Base-by-base conservation (phyloP, 176 grass and related monocot genomes). In the Triticum turgidum region DNA sequence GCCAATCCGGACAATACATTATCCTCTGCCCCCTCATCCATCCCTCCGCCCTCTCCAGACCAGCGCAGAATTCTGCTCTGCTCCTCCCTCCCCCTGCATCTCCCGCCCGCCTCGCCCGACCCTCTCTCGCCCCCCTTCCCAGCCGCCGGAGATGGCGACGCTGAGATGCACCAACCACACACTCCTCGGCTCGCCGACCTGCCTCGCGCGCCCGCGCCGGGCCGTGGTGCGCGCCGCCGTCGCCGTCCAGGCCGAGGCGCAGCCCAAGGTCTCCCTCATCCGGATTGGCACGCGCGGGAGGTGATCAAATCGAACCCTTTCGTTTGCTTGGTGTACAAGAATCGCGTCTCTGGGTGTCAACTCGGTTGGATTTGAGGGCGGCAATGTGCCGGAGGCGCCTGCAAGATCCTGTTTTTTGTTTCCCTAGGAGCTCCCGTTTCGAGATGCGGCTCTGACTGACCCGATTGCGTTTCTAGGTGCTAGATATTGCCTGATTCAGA, bases 221-320 rank as follows among this genome's bases (percentile, higher is more conserved):
- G 81, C 78, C 18, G 89, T 82, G 17, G 76, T 89, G 76, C 91
- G 85, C 73, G 97, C 92, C 20, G 89, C 94, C 73, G 71, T 94
- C 38, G 85, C 94, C 37, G 83, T 97, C 61, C 89, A 99, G 89
- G 72, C 95, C 80, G 92, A 87, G 85, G 86, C 89, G 51, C 69
- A 94, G 89, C 66, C 97, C 79, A 94, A 92, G 89, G 87, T 99
- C 77, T 89, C 94, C 76, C 89, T 99, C 45, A 64, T 99, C 58
- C 89, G 94, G 86, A 97, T 99, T 90, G 92, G 97, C 33, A 99
- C 94, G 18, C 86, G 97, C 67, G 97, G 97, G 49, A 99, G 94
- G 97, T 99, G 88, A 79, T 52, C 65, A 49, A 80, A 74, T 87
- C 56, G 30, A 67, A 59, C 82, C 80, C 76, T 63, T 64, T 73